Base-by-base conservation (phyloP, 1,284 basidiomycete genomes). In the Rhodofomes roseus region DNA sequence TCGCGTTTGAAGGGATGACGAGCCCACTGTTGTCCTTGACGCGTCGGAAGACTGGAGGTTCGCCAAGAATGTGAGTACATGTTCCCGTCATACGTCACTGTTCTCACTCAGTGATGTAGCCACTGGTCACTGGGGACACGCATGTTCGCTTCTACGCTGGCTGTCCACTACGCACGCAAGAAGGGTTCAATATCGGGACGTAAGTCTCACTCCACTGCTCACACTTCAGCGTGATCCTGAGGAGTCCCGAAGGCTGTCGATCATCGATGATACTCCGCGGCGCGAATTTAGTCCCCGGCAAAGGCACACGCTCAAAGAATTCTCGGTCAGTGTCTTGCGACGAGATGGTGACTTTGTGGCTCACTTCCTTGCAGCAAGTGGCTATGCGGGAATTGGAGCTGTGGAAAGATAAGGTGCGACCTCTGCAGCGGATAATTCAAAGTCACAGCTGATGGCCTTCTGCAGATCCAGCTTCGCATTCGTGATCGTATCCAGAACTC, bases 371-470 rank as follows among this genome's bases (percentile, higher is more conserved):
- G 27, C 61, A 85, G 80, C 90, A 92, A 5, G 89, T 98, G 57
- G 89, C 90, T n/a, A 94, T 97, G 89, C 86, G 95, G 48, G 95
- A 98, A 75, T 88, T 98, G 86, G 95, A 97, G 73, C 76, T 98
- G 2, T 95, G 94, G 92, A 81, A 90, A 62, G 95, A 98, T 73
- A 95, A 95, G 80, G 90, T 90, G 62, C 58, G 69, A 27, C 23
- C 53, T 54, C 6, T 54, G 27, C 18, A 39, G 53, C 29, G 40
- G 20, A 5, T 55, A 61, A 41, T 46, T 43, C 53, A 55, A 18
- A 37, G 46, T 22, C n/a, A 1, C 36, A 29, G 4, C 50, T 51
- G 36, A 60, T 37, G 18, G 51, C 40, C 53, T 40, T 27, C 46
- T 52, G 23, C 62, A 92, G 89, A 95, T 95, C 59, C 95, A 96